Base-by-base conservation (phyloP, 2,329 filamentous ascomycete species). In the Epichloe uncinata region DNA sequence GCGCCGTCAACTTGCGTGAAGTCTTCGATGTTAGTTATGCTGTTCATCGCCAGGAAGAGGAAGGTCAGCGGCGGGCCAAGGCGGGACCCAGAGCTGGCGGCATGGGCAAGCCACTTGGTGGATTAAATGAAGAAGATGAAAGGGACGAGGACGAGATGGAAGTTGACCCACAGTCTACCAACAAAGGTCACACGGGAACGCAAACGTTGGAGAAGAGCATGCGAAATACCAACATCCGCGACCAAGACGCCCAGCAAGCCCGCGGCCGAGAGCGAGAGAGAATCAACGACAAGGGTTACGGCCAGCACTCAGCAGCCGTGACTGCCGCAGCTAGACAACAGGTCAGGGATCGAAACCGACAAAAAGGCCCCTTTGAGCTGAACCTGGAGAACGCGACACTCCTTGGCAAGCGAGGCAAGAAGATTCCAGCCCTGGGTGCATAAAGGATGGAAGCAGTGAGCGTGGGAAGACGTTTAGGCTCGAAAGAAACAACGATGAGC, bases 11-110 rank as follows among this genome's bases (percentile, higher is more conserved):
- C 63, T 73, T 98, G 12, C 87, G 93, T 52, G 93, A 98, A 67
- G 90, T 97, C 2, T 98, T 98, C 57, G 93, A 98, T 61, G 91
- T 98, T 45, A 85, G 88, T n/a, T 98, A 98, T 61, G 91, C 93
- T 8, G 93, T 98, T 8, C 93, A 97, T 64, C 77, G 93, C 44
- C 89, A 97, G 66, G 93, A 97, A 67, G 93, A 98, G 64, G 93
- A 97, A 67, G 84, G 81, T 60, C 97, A 96, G 71, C 82, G 89
- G 49, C 81, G 88, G 55, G 95, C 94, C 67, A 87, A 94, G 61
- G 78, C 90, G 58, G 77, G 77, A 73, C 79, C 69, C 74, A 90
- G 73, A 78, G 85, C 59, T 73, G 84, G 72, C 73, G 84, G 71
- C 65, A 83, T 60, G 69, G 82, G 61, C 1, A 74, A 55, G 54